Evolutionary conservation across 2,329 filamentous ascomycete genomes (phyloP).

Genomic region (Domatiomyces globalis): DNA sequence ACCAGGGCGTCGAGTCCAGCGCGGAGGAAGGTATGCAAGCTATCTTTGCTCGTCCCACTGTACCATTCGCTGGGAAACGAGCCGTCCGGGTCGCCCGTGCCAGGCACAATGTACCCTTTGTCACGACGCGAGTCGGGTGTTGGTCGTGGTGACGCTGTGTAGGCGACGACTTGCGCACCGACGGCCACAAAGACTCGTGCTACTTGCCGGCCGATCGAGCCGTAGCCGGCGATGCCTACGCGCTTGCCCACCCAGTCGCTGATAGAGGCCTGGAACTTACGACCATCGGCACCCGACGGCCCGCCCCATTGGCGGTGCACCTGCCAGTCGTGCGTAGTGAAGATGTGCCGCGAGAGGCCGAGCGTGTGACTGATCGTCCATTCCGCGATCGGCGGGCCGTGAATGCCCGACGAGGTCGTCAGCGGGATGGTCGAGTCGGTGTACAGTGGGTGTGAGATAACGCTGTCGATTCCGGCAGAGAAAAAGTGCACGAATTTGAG

Average conservation of each 20-base stretch:
- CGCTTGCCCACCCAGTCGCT: conserved; percentile 44
- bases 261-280: conserved; percentile 19
- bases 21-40: conserved; percentile 39
- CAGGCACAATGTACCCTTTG: conserved; percentile 51
- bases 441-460: conserved; percentile 39
- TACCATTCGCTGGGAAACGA: conserved; percentile 42
- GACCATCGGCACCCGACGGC: conserved; percentile 12
- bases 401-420: conserved; percentile 42
- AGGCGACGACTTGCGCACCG: conserved; percentile 60
- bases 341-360: conserved; percentile 42
- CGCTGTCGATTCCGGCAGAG: conserved; percentile 44
- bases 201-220: conserved; percentile 47
- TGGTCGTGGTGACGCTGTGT: conserved; percentile 54
- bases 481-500: conserved; percentile 42
- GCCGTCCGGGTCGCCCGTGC: conserved; percentile 29
- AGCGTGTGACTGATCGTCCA: conserved; percentile 47
- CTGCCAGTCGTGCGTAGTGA: conserved; percentile 42
- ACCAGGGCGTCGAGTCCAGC: conserved; percentile 45
- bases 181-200: conserved; percentile 46
- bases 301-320: conserved; percentile 40
- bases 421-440: conserved; percentile 39
- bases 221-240: conserved; percentile 48
- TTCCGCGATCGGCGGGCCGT: conserved; percentile 52
- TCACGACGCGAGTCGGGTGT: conserved; percentile 53
- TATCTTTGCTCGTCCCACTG: conserved; percentile 30